Conservation (phyloP, 345 rosid genomes). For the Passiflora organensis region DNA sequence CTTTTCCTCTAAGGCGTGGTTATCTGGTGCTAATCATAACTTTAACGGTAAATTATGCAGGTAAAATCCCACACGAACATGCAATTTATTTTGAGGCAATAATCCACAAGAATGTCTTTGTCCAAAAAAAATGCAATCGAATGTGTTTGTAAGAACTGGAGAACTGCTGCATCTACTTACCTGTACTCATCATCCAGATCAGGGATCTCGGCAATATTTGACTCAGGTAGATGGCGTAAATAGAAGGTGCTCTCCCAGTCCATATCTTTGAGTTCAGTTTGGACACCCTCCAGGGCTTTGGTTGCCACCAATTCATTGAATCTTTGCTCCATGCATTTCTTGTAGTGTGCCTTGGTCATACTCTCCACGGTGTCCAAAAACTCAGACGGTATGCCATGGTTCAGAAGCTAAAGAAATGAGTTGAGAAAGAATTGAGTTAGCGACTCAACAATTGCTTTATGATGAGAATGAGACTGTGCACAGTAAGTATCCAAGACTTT, state of each 20-base stretch:
- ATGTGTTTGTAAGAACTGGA: neutral
- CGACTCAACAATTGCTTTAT: neutral
- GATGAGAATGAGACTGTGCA: neutral
- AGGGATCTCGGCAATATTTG: conserved; percentile 59
- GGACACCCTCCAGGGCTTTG: conserved; percentile 54
- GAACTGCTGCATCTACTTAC: conserved; percentile 15
- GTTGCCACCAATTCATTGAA: conserved; percentile 65
- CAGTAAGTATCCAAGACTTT: no score
- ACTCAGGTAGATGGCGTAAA: conserved; percentile 65
- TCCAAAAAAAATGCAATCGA: no score
- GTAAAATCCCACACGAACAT: neutral
- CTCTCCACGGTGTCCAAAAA: conserved; percentile 67
- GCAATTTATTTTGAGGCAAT: no score
- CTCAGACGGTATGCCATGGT: conserved; percentile 71
- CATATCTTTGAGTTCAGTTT: conserved; percentile 61
- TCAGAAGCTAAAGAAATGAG: conserved; percentile 39
- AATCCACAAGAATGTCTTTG: neutral
- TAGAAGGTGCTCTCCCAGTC: conserved; percentile 93
- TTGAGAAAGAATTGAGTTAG: neutral
- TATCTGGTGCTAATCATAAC: neutral
- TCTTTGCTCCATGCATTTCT: conserved; percentile 79
- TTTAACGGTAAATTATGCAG: neutral
- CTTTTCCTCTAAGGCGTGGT: no score
- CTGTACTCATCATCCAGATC: conserved; percentile 76
- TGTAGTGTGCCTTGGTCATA: conserved; percentile 73